These are phyloP conservation scores for Thelonectria olida DNA, from an alignment of 2,329 filamentous ascomycete genomes.

Conservation along the genomic window DNA sequence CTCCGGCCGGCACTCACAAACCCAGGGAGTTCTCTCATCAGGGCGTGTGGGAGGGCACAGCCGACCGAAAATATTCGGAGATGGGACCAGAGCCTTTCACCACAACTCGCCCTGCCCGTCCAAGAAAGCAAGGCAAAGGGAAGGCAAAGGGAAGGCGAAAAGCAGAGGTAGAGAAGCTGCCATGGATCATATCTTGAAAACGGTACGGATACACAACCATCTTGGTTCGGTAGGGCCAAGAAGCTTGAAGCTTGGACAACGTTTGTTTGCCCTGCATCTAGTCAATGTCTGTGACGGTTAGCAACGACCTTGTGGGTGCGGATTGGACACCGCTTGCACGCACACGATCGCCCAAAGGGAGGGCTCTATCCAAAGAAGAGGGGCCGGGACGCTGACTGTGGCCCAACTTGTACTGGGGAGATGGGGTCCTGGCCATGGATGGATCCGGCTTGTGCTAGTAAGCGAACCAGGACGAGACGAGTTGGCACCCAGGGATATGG, in stretches of 20 bases:
- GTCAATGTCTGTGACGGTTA: not conserved
- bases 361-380: slow-evolving; percentile 21
- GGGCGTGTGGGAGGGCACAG: not conserved
- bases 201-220: not conserved
- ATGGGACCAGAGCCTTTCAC: not conserved
- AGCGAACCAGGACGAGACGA: not conserved
- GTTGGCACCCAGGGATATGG: not conserved
- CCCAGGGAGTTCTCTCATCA: slow-evolving; percentile 1
- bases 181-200: not conserved
- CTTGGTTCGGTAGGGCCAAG: not conserved
- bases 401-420: not conserved
- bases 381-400: slow-evolving; percentile 7
- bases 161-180: not conserved
- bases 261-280: slow-evolving; percentile 12
- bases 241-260: not conserved
- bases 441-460: not conserved
- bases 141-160: not conserved
- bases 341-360: not conserved
- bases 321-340: slow-evolving; percentile 12
- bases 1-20: slow-evolving; percentile 5
- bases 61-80: slow-evolving; percentile 12
- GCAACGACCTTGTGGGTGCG: not conserved
- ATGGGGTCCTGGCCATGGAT: not conserved
- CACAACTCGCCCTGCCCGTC: not conserved
- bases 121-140: slow-evolving; percentile 12